Conservation (phyloP, 257 asterid species). For the Solanum megistacrolobum region DNA sequence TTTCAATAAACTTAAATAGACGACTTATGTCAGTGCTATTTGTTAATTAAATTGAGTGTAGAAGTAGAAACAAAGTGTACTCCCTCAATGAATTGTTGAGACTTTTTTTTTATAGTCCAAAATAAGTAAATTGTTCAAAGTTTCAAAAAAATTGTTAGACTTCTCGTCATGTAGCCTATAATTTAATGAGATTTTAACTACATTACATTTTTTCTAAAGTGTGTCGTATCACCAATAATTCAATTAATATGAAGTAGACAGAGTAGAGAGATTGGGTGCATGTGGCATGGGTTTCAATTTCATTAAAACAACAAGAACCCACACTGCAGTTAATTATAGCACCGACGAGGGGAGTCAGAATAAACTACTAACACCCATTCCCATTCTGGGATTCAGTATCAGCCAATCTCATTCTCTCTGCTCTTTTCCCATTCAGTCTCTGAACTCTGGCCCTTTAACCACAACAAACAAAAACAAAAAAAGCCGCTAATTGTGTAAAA, state of each 20-base stretch:
- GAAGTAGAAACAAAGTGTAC: neutral
- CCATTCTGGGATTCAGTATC: neutral
- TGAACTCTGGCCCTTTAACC: neutral
- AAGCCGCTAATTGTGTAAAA: neutral
- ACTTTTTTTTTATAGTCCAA: too few species aligned
- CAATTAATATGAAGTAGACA: neutral
- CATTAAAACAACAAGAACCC: neutral
- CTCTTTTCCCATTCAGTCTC: neutral
- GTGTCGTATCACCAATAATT: neutral
- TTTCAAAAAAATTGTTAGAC: too few species aligned
- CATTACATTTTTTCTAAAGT: too few species aligned
- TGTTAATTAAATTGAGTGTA: neutral
- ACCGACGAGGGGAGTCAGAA: neutral
- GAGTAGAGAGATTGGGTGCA: neutral
- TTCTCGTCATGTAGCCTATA: fast-evolving
- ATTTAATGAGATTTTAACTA: neutral
- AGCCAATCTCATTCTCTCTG: neutral
- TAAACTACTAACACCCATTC: neutral
- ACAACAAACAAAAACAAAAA: neutral
- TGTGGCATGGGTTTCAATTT: neutral
- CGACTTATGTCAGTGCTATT: neutral
- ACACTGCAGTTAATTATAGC: neutral
- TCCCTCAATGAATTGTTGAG: neutral
- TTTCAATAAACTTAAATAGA: neutral
- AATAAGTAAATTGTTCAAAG: too few species aligned